Conservation (phyloP, 208 protist genomes). For the Leishmania martiniquensis region DNA sequence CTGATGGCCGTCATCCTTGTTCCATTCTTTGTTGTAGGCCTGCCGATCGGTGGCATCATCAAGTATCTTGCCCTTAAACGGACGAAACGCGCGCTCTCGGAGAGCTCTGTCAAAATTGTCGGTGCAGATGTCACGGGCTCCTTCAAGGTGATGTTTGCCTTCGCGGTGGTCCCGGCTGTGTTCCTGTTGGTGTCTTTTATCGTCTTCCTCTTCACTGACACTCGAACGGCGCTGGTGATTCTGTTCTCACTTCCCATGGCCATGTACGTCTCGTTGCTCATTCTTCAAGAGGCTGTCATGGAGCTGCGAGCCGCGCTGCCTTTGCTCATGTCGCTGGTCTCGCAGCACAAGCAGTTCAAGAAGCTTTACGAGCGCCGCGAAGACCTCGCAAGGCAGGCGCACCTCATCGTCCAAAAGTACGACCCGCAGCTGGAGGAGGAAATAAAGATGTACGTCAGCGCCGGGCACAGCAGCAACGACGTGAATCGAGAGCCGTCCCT, state of each 20-base stretch:
- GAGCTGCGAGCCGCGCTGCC: conserved; percentile 83
- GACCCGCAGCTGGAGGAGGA: conserved; percentile 80
- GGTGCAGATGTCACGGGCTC: conserved; percentile 92
- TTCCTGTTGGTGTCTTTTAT: conserved; percentile 66
- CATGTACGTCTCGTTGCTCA: conserved; percentile 90
- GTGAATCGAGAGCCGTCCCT: conserved; percentile 79
- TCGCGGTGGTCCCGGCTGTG: conserved; percentile 62
- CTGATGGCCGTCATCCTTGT: conserved; percentile 80
- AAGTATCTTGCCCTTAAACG: conserved; percentile 57
- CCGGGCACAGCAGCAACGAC: conserved; percentile 46
- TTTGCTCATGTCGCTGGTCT: conserved; percentile 87
- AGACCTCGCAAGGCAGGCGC: conserved; percentile 58
- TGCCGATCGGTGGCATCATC: conserved; percentile 74
- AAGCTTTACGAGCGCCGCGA: conserved; percentile 85
- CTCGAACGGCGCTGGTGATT: conserved; percentile 67
- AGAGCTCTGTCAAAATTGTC: conserved; percentile 90
- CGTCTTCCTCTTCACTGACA: conserved; percentile 64
- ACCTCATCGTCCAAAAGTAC: conserved; percentile 65
- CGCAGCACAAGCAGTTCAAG: conserved; percentile 87
- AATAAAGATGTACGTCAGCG: conserved; percentile 58
- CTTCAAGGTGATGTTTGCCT: conserved; percentile 82
- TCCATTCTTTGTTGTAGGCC: conserved; percentile 82
- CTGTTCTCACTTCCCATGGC: conserved; percentile 88
- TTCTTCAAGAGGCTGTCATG: conserved; percentile 85
- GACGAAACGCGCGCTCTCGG: conserved; percentile 66